Conservation (phyloP, 1,139 yeast genomes). For the Eremothecium coryli region DNA sequence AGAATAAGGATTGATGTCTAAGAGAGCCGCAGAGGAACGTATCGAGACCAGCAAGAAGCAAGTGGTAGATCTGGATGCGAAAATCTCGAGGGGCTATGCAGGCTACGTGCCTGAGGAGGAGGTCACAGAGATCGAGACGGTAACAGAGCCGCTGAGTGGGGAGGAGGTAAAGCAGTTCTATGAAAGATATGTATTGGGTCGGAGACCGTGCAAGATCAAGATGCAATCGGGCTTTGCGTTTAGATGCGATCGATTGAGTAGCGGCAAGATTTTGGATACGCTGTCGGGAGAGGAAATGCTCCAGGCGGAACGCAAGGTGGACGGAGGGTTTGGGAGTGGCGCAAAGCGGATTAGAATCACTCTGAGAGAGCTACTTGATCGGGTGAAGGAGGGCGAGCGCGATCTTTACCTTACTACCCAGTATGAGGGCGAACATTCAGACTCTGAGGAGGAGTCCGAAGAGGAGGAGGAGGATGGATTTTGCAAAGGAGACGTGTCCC, state of each 20-base stretch:
- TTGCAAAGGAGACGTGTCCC: conserved; percentile 6
- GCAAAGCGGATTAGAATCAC: conserved; percentile 41
- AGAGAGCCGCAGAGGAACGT: neutral
- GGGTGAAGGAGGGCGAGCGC: conserved; percentile 35
- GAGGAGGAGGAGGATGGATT: conserved; percentile 17
- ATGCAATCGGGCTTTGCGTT: conserved; percentile 11
- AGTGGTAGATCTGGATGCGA: conserved; percentile 9
- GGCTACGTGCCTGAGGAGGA: conserved; percentile 13
- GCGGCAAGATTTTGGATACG: conserved; percentile 29
- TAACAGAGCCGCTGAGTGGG: conserved; percentile 14
- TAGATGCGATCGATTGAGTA: conserved; percentile 28
- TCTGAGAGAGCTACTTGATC: conserved; percentile 39
- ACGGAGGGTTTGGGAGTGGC: conserved; percentile 63
- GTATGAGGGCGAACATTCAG: conserved; percentile 39
- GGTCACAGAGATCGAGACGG: conserved; percentile 11
- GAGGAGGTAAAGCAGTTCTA: conserved; percentile 13
- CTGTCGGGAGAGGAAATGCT: conserved; percentile 34
- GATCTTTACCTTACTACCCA: conserved; percentile 59
- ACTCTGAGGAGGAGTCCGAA: conserved; percentile 16
- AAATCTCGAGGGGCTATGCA: conserved; percentile 9
- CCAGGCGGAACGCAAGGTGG: conserved; percentile 47
- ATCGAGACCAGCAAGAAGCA: neutral
- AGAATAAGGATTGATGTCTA: conserved; percentile 1
- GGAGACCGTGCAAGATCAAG: conserved; percentile 22
- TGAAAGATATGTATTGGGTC: conserved; percentile 12